These are phyloP conservation scores for Quercus variabilis DNA, from an alignment of 306 rosid genomes.

Conservation along the genomic window DNA sequence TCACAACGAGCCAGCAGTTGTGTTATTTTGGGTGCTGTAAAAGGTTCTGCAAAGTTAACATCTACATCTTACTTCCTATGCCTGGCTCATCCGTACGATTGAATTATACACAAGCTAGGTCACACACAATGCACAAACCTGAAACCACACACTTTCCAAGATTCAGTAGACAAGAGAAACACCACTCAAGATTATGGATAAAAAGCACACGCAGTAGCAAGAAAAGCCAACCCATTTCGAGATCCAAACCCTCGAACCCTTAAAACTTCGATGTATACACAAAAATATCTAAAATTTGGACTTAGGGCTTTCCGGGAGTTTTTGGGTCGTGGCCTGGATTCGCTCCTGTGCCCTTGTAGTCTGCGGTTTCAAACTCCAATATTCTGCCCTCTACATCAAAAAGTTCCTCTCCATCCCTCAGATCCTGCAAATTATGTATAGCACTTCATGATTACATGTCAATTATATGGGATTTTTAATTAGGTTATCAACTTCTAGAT, in stretches of 20 bases:
- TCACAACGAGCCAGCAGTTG: too few relatives aligned
- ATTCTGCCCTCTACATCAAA: neutral
- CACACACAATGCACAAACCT: neutral
- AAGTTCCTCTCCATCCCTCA: neutral
- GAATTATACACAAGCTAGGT: neutral
- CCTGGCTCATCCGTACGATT: too few relatives aligned
- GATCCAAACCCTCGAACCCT: neutral
- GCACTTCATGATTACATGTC: neutral
- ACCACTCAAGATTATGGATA: neutral
- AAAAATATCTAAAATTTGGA: neutral
- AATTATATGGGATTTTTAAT: neutral
- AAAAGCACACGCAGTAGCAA: neutral
- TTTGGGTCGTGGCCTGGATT: neutral
- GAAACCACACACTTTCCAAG: neutral
- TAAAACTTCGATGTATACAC: neutral
- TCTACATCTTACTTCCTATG: too few relatives aligned
- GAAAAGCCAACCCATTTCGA: neutral
- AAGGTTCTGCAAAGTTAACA: too few relatives aligned
- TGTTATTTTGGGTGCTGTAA: too few relatives aligned
- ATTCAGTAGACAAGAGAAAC: neutral
- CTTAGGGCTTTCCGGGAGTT: neutral
- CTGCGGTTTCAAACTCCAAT: neutral
- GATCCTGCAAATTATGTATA: neutral
- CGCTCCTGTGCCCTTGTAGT: neutral
- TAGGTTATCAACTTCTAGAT: too few relatives aligned